Evolutionary conservation across 2,329 filamentous ascomycete species (phyloP), one percentile per base, ranked within the genome.

Genomic region (Sporothrix pallida): DNA sequence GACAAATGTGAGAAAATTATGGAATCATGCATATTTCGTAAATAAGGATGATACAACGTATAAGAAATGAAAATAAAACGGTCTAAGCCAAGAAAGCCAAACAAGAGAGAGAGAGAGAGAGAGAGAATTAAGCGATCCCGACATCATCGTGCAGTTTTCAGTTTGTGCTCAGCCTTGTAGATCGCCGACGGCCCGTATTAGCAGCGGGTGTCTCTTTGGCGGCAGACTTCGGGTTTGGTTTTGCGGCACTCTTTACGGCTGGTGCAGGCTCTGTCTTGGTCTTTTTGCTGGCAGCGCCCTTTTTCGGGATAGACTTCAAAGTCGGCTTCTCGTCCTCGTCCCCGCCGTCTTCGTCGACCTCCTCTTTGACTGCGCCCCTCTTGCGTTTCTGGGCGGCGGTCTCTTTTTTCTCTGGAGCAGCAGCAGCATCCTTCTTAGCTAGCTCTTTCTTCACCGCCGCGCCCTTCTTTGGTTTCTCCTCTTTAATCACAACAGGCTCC

Each of bases 401-500:
- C 74, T 75, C 56, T 50, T 76, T 71, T 6, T 74, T 46, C 74
- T 78, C 78, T 78, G 31, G 31, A 23, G 52, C 52, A 23, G 50
- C 72, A 71, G 13, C 23, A 8, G 70, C 75, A 75, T 74, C 76
- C 77, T 73, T 79, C 74, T 75, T 80, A 76, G 74, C 80, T 7
- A 37, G 42, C 75, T 71, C 58, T 67, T 77, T 77, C 54, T 75
- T 78, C 75, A 48, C 54, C 78, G 75, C 77, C 72, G 48, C 80
- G 0, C 37, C 20, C 48, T 44, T 72, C 44, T 42, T 72, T 3
- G 73, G 72, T n/a, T 76, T 72, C 46, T 79, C 75, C 37, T 79
- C 78, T 3, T 78, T 76, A 2, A 76, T 74, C 56, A 82, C 80
- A 2, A 81, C 67, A 0, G 80, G 78, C 74, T 86, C 83, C 63